These are phyloP conservation scores for Backusella luteola DNA, from an alignment of 192 early-diverging fungal species.

Conservation along the genomic window DNA sequence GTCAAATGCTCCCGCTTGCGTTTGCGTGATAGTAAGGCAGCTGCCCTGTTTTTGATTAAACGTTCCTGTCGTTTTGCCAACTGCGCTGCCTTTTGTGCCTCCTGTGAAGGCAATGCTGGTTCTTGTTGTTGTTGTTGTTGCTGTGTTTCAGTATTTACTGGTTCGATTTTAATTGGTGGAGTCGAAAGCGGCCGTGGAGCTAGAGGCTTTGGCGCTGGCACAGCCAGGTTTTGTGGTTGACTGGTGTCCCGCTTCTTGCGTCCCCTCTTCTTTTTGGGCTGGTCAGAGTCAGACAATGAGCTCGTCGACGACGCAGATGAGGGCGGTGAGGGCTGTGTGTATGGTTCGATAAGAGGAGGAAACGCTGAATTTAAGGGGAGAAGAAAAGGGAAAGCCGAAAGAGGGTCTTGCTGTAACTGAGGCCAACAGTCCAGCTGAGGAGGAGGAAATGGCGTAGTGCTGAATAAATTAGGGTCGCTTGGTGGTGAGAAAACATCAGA, in stretches of 20 bases:
- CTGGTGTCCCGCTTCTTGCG: constrained; percentile 26
- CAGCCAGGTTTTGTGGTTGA: constrained; percentile 10
- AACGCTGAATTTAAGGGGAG: not conserved
- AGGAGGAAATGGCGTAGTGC: not conserved
- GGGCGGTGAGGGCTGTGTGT: not conserved
- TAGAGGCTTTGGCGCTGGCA: constrained; percentile 33
- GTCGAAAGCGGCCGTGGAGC: constrained; percentile 34
- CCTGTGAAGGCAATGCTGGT: constrained; percentile 4
- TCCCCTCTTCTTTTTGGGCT: constrained; percentile 32
- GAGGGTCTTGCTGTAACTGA: not conserved
- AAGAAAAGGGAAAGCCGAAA: not conserved
- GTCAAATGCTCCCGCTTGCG: constrained; percentile 86
- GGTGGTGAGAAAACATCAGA: not conserved
- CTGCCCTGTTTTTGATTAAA: constrained; percentile 90
- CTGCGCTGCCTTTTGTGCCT: constrained; percentile 41
- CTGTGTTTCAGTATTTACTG: not conserved
- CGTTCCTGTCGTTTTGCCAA: constrained; percentile 80
- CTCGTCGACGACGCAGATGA: constrained; percentile 5
- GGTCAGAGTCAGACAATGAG: constrained; percentile 25
- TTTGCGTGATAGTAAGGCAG: constrained; percentile 83
- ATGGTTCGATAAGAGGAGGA: not conserved
- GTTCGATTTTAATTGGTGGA: constrained; percentile 11
- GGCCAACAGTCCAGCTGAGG: not conserved
- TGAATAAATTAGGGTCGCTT: not conserved
- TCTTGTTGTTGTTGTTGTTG: constrained; percentile 13